These are phyloP conservation scores for Salicornia ramosissima DNA, from an alignment of 148 eudicot species.

Conservation along the genomic window DNA sequence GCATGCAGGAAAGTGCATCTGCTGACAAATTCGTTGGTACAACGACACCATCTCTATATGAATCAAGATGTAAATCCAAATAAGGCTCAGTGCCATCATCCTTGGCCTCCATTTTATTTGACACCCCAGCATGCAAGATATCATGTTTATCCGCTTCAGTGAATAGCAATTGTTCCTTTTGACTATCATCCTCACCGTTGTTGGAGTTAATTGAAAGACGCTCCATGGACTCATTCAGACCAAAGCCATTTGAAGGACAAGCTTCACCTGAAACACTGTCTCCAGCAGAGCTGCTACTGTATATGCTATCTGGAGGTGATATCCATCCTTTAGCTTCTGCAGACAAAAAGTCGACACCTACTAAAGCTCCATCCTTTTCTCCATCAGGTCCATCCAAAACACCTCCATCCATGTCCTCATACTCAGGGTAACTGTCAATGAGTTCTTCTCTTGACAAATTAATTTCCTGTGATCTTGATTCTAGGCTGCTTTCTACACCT, in stretches of 20 bases:
- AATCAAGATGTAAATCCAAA: slow-evolving; percentile 21
- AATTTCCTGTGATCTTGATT: slow-evolving; percentile 53
- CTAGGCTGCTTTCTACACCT: slow-evolving; percentile 76
- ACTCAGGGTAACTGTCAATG: slow-evolving; percentile 37
- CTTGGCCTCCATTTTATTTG: slow-evolving; percentile 27
- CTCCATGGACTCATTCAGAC: slow-evolving; percentile 39
- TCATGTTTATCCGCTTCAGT: slow-evolving; percentile 27
- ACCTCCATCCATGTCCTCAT: slow-evolving; percentile 40
- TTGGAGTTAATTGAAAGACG: slow-evolving; percentile 29
- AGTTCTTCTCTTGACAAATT: slow-evolving; percentile 45
- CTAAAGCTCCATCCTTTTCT: slow-evolving; percentile 35
- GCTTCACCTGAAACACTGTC: slow-evolving; percentile 43
- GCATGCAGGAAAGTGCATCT: slow-evolving; percentile 25
- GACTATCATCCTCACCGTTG: slow-evolving; percentile 31
- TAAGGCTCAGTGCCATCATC: slow-evolving; percentile 24
- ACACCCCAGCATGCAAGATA: slow-evolving; percentile 21
- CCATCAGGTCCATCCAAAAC: slow-evolving; percentile 34
- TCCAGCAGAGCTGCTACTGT: slow-evolving; percentile 52
- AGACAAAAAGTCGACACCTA: slow-evolving; percentile 30
- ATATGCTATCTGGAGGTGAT: slow-evolving; percentile 83
- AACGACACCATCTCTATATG: slow-evolving; percentile 23
- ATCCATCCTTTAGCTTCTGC: slow-evolving; percentile 73
- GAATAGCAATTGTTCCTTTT: slow-evolving; percentile 18
- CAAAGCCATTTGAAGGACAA: slow-evolving; percentile 41
- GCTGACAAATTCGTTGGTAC: slow-evolving; percentile 25